Conservation (phyloP, 352 stramenopile genomes). For the Globisporangium polare region DNA sequence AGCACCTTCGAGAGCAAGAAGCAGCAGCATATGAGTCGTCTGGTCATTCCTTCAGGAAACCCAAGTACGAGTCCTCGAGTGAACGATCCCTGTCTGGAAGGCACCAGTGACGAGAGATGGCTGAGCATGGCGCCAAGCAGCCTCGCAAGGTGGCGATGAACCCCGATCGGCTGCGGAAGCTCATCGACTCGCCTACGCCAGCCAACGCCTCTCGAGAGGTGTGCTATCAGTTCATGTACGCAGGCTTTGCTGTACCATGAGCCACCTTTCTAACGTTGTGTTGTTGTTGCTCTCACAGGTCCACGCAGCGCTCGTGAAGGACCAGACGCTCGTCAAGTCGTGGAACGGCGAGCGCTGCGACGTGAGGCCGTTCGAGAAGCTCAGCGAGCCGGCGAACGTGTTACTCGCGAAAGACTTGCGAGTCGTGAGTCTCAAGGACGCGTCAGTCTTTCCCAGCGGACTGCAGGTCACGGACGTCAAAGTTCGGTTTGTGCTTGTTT, state of each 20-base stretch:
- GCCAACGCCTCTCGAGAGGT: constrained; percentile 33
- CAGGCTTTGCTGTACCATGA: too few species aligned
- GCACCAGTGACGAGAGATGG: neutral
- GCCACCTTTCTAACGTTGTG: neutral
- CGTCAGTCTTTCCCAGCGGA: constrained; percentile 15
- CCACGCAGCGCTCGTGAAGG: constrained; percentile 33
- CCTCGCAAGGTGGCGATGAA: constrained; percentile 40
- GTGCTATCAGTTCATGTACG: neutral
- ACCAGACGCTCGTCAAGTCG: constrained; percentile 33
- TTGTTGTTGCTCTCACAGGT: constrained; percentile 12
- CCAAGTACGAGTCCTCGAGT: neutral
- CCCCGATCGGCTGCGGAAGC: constrained; percentile 47
- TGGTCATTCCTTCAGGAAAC: neutral
- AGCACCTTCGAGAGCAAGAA: neutral
- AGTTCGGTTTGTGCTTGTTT: too few species aligned
- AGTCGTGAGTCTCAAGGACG: constrained; percentile 19
- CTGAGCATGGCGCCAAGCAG: constrained; percentile 14
- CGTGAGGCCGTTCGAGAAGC: constrained; percentile 39
- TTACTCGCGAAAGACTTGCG: constrained; percentile 34
- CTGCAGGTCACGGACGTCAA: constrained; percentile 12
- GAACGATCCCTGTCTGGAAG: neutral
- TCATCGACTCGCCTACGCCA: constrained; percentile 53
- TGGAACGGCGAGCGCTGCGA: constrained; percentile 68
- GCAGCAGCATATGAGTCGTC: neutral
- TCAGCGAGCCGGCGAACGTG: constrained; percentile 27